A percentile compares a stretch with the other conserved stretches of the same genome.
These are phyloP conservation scores for Sesbania bispinosa DNA, from an alignment of 306 rosid genomes.

Conservation along the genomic window DNA sequence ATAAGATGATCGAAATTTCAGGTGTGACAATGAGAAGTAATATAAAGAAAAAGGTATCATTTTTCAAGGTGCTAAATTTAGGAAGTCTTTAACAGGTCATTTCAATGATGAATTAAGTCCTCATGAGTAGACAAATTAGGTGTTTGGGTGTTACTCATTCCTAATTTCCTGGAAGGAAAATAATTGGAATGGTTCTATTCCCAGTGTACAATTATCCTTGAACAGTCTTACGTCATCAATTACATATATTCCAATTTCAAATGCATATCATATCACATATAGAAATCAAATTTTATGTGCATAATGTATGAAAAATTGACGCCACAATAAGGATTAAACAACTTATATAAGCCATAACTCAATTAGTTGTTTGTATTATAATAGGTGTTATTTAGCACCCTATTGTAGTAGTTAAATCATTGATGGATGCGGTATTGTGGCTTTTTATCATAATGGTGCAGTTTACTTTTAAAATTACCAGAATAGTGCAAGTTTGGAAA, in stretches of 20 bases:
- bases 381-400: too few relatives aligned
- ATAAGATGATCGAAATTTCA: slow-evolving; percentile 45
- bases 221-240: neutral
- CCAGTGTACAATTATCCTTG: neutral
- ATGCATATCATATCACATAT: neutral
- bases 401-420: too few relatives aligned
- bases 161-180: slow-evolving; percentile 22
- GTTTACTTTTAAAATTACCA: too few relatives aligned
- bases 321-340: too few relatives aligned
- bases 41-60: neutral
- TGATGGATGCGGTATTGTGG: too few relatives aligned
- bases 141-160: slow-evolving; percentile 6
- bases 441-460: too few relatives aligned
- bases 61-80: slow-evolving; percentile 18
- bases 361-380: too few relatives aligned
- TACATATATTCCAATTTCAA: neutral
- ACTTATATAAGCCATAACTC: too few relatives aligned
- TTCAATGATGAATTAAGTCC: slow-evolving; percentile 6
- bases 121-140: slow-evolving; percentile 10
- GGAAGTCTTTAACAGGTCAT: slow-evolving; percentile 12
- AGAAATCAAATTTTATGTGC: neutral
- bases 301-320: too few relatives aligned
- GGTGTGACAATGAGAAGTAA: slow-evolving; percentile 35
- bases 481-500: too few relatives aligned
- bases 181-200: neutral